A percentile compares a stretch with the other conserved stretches of the same genome.
phyloP scores from a whole-genome alignment of 345 rosid genomes.

The Microcos paniculata region DNA sequence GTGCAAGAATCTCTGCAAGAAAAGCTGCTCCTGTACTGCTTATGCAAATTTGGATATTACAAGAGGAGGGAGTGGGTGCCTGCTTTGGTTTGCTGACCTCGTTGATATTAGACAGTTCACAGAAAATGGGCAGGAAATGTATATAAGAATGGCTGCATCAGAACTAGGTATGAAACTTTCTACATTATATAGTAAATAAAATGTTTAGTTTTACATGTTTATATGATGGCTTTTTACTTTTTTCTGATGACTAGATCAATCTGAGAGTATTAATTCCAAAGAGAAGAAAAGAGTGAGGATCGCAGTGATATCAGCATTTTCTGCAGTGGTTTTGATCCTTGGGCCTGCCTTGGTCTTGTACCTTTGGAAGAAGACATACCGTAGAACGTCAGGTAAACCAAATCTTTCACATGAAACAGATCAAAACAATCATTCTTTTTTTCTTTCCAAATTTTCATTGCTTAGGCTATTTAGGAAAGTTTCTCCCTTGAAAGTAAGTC shows the following conservation, averaged over 20 bases:
- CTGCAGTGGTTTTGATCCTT: conserved; percentile 1
- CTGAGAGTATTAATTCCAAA: neutral
- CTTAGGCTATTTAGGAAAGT: neutral
- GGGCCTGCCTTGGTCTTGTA: neutral
- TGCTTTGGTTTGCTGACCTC: conserved; percentile 41
- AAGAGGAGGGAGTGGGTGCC: conserved; percentile 42
- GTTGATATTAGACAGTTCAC: conserved; percentile 37
- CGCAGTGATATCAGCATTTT: neutral
- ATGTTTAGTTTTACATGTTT: neutral
- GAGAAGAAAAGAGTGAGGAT: neutral
- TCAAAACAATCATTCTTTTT: neutral
- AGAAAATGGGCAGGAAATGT: conserved; percentile 37
- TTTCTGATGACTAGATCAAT: neutral
- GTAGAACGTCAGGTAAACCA: neutral
- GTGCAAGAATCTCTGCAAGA: conserved; percentile 34
- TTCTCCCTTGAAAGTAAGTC: neutral
- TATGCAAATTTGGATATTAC: conserved; percentile 39
- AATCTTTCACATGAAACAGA: no score
- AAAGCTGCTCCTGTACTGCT: conserved; percentile 57
- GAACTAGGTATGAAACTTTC: conserved; percentile 24
- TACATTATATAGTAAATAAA: neutral
- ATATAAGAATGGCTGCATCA: conserved; percentile 40
- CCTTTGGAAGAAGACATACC: conserved; percentile 1
- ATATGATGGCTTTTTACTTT: neutral
- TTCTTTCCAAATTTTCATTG: neutral